These are phyloP conservation scores for Geranomyces michiganensis DNA, from an alignment of 192 early-diverging fungal species.

Conservation along the genomic window DNA sequence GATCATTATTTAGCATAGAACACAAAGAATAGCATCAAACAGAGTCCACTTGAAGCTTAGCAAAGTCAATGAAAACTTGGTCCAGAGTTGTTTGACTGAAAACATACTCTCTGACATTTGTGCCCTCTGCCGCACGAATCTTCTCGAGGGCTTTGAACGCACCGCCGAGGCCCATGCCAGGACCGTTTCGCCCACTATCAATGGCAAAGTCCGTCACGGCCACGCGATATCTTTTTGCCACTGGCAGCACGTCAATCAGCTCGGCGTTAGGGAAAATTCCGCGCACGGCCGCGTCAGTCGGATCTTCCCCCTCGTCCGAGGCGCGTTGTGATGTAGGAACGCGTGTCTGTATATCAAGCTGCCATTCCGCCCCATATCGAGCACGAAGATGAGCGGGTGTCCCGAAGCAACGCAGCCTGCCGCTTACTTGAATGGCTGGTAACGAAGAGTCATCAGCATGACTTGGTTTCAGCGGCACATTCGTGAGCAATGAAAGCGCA, in stretches of 20 bases:
- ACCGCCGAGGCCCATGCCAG: constrained; percentile 33
- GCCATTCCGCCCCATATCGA: constrained; percentile 50
- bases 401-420: constrained; percentile 50
- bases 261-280: constrained; percentile 24
- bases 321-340: not conserved
- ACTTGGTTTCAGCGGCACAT: too few species aligned
- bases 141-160: constrained; percentile 55
- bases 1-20: too few species aligned
- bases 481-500: too few species aligned
- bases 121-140: constrained; percentile 8
- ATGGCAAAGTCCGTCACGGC: constrained; percentile 10
- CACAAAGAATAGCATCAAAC: too few species aligned
- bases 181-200: too few species aligned
- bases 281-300: not conserved
- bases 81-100: constrained; percentile 64
- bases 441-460: not conserved
- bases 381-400: constrained; percentile 51
- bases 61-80: constrained; percentile 68
- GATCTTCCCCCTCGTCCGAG: not conserved
- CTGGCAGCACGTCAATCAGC: constrained; percentile 18
- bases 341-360: constrained; percentile 39
- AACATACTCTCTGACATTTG: constrained; percentile 56
- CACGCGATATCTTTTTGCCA: constrained; percentile 19
- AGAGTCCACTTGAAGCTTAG: constrained; percentile 44
- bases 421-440: constrained; percentile 20